A percentile compares a stretch with the other conserved stretches of the same genome.
Evolutionary conservation across 805 yeast species (phyloP).

Genomic region (Sungouiozyma ichnusensis): DNA sequence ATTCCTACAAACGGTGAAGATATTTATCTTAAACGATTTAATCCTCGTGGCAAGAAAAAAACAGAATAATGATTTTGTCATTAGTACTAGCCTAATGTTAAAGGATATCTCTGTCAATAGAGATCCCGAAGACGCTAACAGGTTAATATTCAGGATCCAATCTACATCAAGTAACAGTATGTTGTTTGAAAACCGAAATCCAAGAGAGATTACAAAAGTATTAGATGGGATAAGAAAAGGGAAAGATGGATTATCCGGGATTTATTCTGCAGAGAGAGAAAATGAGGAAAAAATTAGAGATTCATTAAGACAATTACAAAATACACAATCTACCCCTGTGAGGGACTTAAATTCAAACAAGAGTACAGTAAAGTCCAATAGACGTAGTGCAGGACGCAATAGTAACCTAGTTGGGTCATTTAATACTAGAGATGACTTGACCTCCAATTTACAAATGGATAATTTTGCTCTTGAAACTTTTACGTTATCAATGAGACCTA

Average conservation of each 20-base stretch:
- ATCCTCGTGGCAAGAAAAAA: slow-evolving; percentile 62
- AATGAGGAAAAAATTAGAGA: slow-evolving; percentile 36
- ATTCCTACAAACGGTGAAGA: slow-evolving; percentile 61
- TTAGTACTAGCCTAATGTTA: slow-evolving; percentile 72
- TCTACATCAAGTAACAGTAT: slow-evolving; percentile 4
- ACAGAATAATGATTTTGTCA: slow-evolving; percentile 40
- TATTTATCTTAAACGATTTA: slow-evolving; percentile 70
- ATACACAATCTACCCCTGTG: slow-evolving; percentile 27
- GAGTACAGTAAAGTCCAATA: slow-evolving; percentile 30
- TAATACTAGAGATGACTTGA: slow-evolving; percentile 1
- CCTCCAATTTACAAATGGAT: slow-evolving; percentile 9
- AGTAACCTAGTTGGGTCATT: slow-evolving; percentile 15
- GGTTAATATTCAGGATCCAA: slow-evolving; percentile 14
- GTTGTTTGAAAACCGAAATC: slow-evolving; percentile 19
- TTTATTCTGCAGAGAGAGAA: slow-evolving; percentile 39
- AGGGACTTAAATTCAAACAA: slow-evolving; percentile 20
- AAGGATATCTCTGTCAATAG: slow-evolving; percentile 42
- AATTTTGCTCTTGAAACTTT: slow-evolving; percentile 43
- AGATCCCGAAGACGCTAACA: slow-evolving; percentile 12
- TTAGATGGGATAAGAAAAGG: slow-evolving; percentile 50
- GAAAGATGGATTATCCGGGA: slow-evolving; percentile 46
- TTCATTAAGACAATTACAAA: slow-evolving; percentile 33
- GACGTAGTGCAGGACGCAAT: slow-evolving; percentile 15
- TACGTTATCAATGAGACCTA: slow-evolving; percentile 50
- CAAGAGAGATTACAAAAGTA: slow-evolving; percentile 31